phyloP scores from a whole-genome alignment of 495 filamentous ascomycete genomes.

The Xeromyces bisporus region DNA sequence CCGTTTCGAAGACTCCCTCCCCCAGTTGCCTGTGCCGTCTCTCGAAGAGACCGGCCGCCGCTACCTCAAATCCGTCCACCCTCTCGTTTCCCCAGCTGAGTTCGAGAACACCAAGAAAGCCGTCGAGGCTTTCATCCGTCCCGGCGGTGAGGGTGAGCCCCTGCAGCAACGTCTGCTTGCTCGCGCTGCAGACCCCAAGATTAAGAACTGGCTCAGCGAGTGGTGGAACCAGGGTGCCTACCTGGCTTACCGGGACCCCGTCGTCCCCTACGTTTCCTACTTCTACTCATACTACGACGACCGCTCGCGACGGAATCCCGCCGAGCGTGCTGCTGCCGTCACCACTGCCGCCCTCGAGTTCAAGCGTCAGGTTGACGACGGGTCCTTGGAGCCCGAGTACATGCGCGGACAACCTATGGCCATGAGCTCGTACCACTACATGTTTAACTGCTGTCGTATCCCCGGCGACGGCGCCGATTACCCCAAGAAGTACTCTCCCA shows the following conservation, averaged over 20 bases:
- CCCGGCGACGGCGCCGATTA: conserved; percentile 69
- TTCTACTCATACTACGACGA: conserved; percentile 98
- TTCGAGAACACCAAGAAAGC: conserved; percentile 62
- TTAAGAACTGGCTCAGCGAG: conserved; percentile 87
- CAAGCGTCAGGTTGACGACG: conserved; percentile 75
- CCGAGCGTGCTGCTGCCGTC: conserved; percentile 83
- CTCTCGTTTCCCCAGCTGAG: conserved; percentile 57
- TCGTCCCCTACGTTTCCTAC: conserved; percentile 97
- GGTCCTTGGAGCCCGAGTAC: conserved; percentile 87
- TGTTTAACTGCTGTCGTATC: conserved; percentile 92
- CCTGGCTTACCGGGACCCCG: conserved; percentile 81
- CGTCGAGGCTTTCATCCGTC: conserved; percentile 65
- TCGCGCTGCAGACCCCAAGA: conserved; percentile 62
- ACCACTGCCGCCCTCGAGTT: conserved; percentile 75
- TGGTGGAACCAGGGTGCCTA: conserved; percentile 98
- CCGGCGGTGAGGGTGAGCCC: conserved; percentile 63
- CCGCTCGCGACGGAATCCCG: conserved; percentile 68
- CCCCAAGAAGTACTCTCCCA: conserved; percentile 59
- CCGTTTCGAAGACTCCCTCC: conserved; percentile 90
- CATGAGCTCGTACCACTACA: conserved; percentile 96
- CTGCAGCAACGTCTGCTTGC: conserved; percentile 80
- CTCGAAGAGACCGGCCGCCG: conserved; percentile 83
- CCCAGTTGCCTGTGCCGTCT: conserved; percentile 75
- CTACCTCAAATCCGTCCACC: conserved; percentile 85
- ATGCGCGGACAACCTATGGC: conserved; percentile 91